Evolutionary conservation across 176 grass and related monocot species (phyloP).

Genomic region (Oryza longistaminata): DNA sequence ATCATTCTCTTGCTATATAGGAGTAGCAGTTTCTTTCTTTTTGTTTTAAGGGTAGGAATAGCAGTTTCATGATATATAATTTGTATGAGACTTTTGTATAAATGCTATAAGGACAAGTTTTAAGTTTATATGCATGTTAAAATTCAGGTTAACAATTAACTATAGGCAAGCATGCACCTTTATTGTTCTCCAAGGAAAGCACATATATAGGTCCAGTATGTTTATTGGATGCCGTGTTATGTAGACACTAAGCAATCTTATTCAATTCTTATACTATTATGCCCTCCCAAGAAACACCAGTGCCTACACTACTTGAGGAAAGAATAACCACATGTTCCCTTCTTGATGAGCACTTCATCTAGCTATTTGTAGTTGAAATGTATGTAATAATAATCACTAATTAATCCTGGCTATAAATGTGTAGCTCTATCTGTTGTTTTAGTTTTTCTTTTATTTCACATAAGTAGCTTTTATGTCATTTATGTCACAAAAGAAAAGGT

Average conservation of each 20-base stretch:
- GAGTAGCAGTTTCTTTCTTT: neutral
- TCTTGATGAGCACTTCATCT: slow-evolving; percentile 52
- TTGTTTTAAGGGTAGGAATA: too few relatives aligned
- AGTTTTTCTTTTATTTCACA: neutral
- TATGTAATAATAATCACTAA: neutral
- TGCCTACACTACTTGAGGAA: slow-evolving; percentile 43
- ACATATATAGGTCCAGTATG: slow-evolving; percentile 23
- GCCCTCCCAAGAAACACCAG: slow-evolving; percentile 31
- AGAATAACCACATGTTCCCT: slow-evolving; percentile 55
- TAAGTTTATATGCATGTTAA: slow-evolving; percentile 1
- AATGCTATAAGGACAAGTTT: neutral
- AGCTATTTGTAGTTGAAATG: slow-evolving; percentile 32
- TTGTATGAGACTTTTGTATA: neutral
- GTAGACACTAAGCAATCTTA: slow-evolving; percentile 42
- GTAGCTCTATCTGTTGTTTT: neutral
- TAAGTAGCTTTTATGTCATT: neutral
- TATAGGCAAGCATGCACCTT: slow-evolving; percentile 19
- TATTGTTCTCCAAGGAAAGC: slow-evolving; percentile 37
- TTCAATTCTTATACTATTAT: slow-evolving; percentile 46
- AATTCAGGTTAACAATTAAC: neutral
- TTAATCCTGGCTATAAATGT: neutral
- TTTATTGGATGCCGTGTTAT: slow-evolving; percentile 32
- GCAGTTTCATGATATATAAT: neutral
- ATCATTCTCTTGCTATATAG: slow-evolving; percentile 1
- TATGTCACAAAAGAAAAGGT: neutral